Base-by-base conservation (phyloP, 2,329 filamentous ascomycete genomes). In the Amylocarpus encephaloides region DNA sequence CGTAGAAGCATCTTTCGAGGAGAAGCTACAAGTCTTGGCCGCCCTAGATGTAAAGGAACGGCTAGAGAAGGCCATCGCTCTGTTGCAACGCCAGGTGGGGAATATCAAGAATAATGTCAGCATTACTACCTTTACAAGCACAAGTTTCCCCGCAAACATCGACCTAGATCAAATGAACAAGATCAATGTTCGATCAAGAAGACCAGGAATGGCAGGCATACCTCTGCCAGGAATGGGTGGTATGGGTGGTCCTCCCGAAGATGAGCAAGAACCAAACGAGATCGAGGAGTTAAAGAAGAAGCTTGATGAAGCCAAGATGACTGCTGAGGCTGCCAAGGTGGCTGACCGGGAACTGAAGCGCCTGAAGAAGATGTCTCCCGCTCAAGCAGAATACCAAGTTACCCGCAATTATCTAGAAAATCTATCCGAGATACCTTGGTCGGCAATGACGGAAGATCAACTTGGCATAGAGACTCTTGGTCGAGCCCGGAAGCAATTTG, bases 301-400 rank as follows among this genome's bases (percentile, higher is more conserved):
- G 65, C 74, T 98, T 7, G 82, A 93, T 43, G 84, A 83, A 41
- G 91, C 92, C 0, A 81, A 85, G 56, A 76, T 98, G 38, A 86
- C 86, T 0, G 78, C 86, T 0, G 93, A 98, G 57, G 91, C 90
- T 6, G 79, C 85, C 54, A 96, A 93, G 71, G 82, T 94, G n/a
- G 92, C 90, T 1, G 86, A 95, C 51, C 80, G 91, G 47, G 93
- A 98, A 67, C 68, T 98, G 42, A 88, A 88, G 63, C 78, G 93
- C 18, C 71, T 98, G 54, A 87, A 87, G 63, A 95, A 95, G 73
- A 97, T 97, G 88, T 91, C 89, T 63, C 91, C 93, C 0, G 88
- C 88, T 45, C 93, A 97, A 65, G 92, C 94, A 34, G 93, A 98
- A 64, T 96, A 96, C 64, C 88, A 93, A 55, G 92, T 98, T 11